phyloP scores from a whole-genome alignment of 2,329 filamentous ascomycete genomes.

The Coleophoma crateriformis region DNA sequence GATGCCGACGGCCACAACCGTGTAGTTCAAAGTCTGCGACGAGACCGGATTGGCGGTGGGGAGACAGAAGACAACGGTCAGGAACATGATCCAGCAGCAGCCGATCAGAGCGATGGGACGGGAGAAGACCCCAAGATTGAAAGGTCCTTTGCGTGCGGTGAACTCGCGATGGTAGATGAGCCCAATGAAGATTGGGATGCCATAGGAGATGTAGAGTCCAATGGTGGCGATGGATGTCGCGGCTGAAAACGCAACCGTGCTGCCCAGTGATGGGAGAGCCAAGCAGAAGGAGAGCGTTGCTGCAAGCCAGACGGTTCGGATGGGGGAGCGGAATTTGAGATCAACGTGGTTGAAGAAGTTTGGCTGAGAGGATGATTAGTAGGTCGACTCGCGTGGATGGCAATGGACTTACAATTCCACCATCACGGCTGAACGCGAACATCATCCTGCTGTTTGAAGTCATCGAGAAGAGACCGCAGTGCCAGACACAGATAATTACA shows the following conservation, averaged over 20 bases:
- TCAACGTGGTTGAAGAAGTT: slow-evolving; percentile 50
- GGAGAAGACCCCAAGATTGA: slow-evolving; percentile 42
- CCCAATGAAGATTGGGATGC: slow-evolving; percentile 49
- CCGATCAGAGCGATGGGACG: slow-evolving; percentile 41
- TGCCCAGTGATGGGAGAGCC: slow-evolving; percentile 48
- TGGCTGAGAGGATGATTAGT: slow-evolving; percentile 21
- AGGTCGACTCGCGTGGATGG: background rate
- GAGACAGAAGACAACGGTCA: slow-evolving; percentile 52
- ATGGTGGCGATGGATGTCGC: slow-evolving; percentile 55
- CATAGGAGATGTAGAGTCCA: slow-evolving; percentile 53
- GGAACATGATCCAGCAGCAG: slow-evolving; percentile 46
- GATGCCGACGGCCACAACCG: slow-evolving; percentile 52
- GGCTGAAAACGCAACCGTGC: slow-evolving; percentile 48
- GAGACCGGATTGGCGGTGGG: slow-evolving; percentile 50
- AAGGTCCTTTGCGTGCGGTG: slow-evolving; percentile 45
- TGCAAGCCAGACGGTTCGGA: slow-evolving; percentile 50
- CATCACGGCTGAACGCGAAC: slow-evolving; percentile 51
- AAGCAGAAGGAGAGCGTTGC: slow-evolving; percentile 48
- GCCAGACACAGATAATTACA: slow-evolving; percentile 55
- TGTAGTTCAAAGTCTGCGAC: slow-evolving; percentile 53
- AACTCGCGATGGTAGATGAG: slow-evolving; percentile 46
- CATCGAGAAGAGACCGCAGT: slow-evolving; percentile 53
- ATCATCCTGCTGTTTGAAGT: slow-evolving; percentile 54
- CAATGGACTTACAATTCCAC: slow-evolving; percentile 36
- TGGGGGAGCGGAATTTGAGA: slow-evolving; percentile 39